phyloP scores from a whole-genome alignment of 2,329 filamentous ascomycete species.

The Hymenoscyphus fructigenus region DNA sequence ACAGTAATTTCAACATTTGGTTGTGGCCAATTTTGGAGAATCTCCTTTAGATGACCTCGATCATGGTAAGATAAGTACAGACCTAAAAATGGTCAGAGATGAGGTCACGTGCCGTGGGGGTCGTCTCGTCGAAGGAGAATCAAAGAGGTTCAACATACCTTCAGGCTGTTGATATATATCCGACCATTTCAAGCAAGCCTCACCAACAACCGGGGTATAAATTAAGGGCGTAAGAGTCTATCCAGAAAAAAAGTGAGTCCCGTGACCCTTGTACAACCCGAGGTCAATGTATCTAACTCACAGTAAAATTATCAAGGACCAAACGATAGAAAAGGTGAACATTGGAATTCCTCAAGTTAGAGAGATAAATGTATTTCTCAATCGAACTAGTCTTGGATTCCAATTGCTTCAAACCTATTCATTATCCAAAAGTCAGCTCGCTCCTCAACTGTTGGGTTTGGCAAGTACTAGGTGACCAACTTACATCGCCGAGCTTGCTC shows the following conservation, averaged over 20 bases:
- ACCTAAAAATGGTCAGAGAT: slow-evolving; percentile 25
- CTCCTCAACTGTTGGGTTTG: too few species aligned
- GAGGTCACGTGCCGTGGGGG: neutral
- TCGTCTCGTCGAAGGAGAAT: neutral
- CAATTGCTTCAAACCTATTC: slow-evolving; percentile 33
- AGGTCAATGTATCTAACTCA: slow-evolving; percentile 12
- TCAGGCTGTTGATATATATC: slow-evolving; percentile 73
- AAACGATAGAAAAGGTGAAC: slow-evolving; percentile 35
- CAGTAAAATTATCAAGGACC: slow-evolving; percentile 31
- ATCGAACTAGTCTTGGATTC: slow-evolving; percentile 31
- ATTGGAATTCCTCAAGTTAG: slow-evolving; percentile 33
- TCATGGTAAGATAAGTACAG: slow-evolving; percentile 72
- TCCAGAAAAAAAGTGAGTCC: slow-evolving; percentile 1
- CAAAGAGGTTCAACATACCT: slow-evolving; percentile 39
- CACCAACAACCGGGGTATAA: slow-evolving; percentile 64
- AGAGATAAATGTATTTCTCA: slow-evolving; percentile 36
- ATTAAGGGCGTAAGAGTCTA: slow-evolving; percentile 52
- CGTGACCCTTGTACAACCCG: neutral
- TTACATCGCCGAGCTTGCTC: slow-evolving; percentile 33
- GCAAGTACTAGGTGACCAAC: slow-evolving; percentile 7
- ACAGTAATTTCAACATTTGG: slow-evolving; percentile 60
- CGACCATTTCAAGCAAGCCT: slow-evolving; percentile 72
- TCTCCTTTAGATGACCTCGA: slow-evolving; percentile 61
- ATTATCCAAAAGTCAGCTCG: neutral
- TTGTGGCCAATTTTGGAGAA: slow-evolving; percentile 71